A percentile compares a stretch with the other conserved stretches of the same genome.
These are phyloP conservation scores for Leishmania turanica DNA, from an alignment of 208 protist genomes.

Conservation along the genomic window DNA sequence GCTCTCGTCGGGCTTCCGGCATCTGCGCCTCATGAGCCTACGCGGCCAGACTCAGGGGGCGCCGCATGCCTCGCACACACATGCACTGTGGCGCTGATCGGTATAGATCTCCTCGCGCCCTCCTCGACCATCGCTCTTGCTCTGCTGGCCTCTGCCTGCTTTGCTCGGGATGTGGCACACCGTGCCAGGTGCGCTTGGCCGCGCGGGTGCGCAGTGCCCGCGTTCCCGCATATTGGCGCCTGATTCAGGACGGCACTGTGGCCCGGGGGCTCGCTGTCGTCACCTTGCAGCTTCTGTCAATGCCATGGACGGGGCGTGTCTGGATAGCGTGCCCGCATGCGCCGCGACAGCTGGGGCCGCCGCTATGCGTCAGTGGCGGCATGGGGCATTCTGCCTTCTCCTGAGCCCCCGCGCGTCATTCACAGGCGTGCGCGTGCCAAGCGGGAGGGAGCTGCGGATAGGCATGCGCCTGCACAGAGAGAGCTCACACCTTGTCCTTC, in stretches of 20 bases:
- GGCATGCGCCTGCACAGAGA: background rate
- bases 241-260: background rate
- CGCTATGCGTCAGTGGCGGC: background rate
- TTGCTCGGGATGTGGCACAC: too few species aligned
- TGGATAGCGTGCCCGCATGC: background rate
- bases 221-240: background rate
- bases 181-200: too few species aligned
- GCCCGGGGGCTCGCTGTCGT: background rate
- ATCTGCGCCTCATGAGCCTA: background rate
- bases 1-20: background rate
- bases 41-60: too few species aligned
- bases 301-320: background rate
- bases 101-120: background rate
- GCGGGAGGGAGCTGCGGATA: background rate
- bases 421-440: background rate
- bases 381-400: background rate
- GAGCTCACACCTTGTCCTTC: background rate
- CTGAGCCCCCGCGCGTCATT: background rate
- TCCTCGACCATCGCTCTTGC: background rate
- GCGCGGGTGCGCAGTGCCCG: too few species aligned
- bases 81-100: background rate
- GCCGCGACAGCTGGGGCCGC: background rate
- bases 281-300: background rate
- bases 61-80: too few species aligned
- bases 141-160: too few species aligned